Evolutionary conservation across 495 filamentous ascomycete species (phyloP).

Genomic region (Filosporella fistucella): DNA sequence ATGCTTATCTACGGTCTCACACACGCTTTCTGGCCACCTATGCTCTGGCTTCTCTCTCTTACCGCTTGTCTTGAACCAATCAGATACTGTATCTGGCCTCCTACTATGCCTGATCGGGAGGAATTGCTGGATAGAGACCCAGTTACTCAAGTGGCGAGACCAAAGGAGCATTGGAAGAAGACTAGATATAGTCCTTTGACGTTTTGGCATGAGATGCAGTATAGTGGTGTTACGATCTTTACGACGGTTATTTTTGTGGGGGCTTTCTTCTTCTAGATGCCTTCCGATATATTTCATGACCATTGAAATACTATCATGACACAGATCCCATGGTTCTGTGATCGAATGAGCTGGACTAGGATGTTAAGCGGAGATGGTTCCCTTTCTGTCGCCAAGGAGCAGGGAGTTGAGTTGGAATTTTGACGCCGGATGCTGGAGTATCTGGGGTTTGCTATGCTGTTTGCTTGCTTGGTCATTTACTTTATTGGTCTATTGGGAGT

Average conservation of each 20-base stretch:
- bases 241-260: conserved; percentile 37
- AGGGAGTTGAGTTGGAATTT: no score
- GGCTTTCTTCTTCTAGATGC: conserved; percentile 28
- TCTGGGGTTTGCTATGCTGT: no score
- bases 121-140: conserved; percentile 36
- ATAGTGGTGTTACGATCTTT: conserved; percentile 31
- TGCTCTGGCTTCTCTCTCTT: conserved; percentile 34
- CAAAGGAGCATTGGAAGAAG: conserved; percentile 37
- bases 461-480: no score
- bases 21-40: conserved; percentile 44
- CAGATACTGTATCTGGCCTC: conserved; percentile 39
- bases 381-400: no score
- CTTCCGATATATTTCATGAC: no score
- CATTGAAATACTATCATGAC: no score
- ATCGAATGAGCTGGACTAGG: no score
- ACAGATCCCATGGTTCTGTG: no score
- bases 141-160: conserved; percentile 41
- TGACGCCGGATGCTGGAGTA: no score
- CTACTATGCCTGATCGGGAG: conserved; percentile 37
- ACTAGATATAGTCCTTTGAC: conserved; percentile 35
- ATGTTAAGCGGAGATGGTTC: no score
- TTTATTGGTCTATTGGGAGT: no score
- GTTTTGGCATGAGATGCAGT: conserved; percentile 39
- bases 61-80: conserved; percentile 32
- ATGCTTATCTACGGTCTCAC: conserved; percentile 37